Conservation (phyloP, 2,329 filamentous ascomycete species). For the Parastagonospora nodorum region DNA sequence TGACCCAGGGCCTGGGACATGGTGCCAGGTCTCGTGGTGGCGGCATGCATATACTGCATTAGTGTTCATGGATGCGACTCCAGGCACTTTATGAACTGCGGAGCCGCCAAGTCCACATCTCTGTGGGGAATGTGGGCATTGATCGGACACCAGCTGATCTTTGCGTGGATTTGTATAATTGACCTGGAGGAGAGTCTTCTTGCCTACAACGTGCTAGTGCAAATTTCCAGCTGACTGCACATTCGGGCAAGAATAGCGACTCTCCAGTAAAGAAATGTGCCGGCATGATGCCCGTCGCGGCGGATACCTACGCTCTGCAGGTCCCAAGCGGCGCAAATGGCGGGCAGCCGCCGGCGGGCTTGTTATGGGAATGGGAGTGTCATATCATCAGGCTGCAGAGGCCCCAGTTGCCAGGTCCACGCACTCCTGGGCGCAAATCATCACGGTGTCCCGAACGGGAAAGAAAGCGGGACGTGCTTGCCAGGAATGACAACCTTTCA, state of each 20-base stretch:
- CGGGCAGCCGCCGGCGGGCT: constrained; percentile 21
- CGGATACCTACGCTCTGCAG: constrained; percentile 12
- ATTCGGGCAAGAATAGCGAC: constrained; percentile 24
- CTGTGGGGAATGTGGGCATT: background rate
- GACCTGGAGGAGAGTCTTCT: background rate
- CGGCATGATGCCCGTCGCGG: constrained; percentile 14
- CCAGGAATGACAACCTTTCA: constrained; percentile 11
- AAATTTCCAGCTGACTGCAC: constrained; percentile 16
- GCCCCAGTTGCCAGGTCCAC: constrained; percentile 35
- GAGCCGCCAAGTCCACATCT: background rate
- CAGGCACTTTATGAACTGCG: constrained; percentile 2
- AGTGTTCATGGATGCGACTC: constrained; percentile 20
- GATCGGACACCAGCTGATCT: no score
- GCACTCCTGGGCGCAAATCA: constrained; percentile 38
- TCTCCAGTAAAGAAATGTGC: constrained; percentile 8
- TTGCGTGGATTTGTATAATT: background rate
- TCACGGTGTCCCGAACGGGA: constrained; percentile 25
- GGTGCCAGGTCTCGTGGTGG: constrained; percentile 13
- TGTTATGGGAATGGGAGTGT: constrained; percentile 32
- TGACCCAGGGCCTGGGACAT: constrained; percentile 7
- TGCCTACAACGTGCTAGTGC: background rate
- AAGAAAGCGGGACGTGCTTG: constrained; percentile 12
- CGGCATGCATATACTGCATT: constrained; percentile 15
- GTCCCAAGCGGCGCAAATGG: constrained; percentile 11
- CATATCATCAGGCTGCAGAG: constrained; percentile 34